Evolutionary conservation across 805 yeast genomes (phyloP).

Genomic region (Candida pseudofarinosa): DNA sequence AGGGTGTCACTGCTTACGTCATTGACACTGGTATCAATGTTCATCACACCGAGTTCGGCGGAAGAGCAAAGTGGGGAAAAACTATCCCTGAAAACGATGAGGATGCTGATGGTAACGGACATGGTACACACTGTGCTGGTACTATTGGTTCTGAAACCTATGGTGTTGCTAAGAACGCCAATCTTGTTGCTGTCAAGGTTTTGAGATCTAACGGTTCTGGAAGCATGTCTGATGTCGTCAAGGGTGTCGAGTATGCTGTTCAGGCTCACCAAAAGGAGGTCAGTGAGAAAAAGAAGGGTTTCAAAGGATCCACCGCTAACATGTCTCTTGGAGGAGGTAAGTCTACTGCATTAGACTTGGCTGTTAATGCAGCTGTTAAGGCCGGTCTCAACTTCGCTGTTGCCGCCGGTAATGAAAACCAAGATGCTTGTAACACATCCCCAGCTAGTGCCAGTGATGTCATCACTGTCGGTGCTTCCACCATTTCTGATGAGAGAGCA

Average conservation of each 20-base stretch:
- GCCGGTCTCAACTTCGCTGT: conserved; percentile 91
- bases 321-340: conserved; percentile 95
- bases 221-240: conserved; percentile 75
- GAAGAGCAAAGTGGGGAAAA: conserved; percentile 84
- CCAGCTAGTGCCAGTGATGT: conserved; percentile 87
- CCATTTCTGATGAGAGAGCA: conserved; percentile 85
- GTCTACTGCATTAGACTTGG: conserved; percentile 80
- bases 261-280: conserved; percentile 58
- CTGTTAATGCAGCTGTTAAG: conserved; percentile 83
- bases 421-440: conserved; percentile 87
- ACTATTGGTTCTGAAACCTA: conserved; percentile 76
- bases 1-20: conserved; percentile 82
- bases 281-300: conserved; percentile 53
- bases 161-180: conserved; percentile 82
- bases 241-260: conserved; percentile 83
- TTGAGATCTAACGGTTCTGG: conserved; percentile 81
- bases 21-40: conserved; percentile 86
- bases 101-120: conserved; percentile 83
- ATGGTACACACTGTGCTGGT: conserved; percentile 98
- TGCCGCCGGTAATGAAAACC: conserved; percentile 94
- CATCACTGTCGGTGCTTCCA: conserved; percentile 93
- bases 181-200: conserved; percentile 79
- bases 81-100: conserved; percentile 71
- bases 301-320: conserved; percentile 84
- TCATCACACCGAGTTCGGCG: conserved; percentile 72